These are phyloP conservation scores for Pelargonium fulgidum DNA, from an alignment of 441 rosid species.

Conservation along the genomic window DNA sequence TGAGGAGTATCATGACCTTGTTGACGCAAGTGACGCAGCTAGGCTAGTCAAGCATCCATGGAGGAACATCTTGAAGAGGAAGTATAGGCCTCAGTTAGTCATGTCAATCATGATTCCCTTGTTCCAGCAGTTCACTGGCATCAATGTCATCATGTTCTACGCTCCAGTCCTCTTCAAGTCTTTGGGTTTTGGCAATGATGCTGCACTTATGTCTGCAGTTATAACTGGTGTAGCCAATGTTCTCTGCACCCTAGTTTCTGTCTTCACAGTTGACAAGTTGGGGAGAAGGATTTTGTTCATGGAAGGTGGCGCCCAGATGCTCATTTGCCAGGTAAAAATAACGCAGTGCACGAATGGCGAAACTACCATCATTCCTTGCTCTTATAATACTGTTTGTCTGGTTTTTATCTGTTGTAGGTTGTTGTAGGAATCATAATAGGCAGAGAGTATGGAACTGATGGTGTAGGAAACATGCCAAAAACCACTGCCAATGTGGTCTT, in stretches of 20 bases:
- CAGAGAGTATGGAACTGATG: conserved; percentile 59
- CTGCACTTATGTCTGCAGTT: conserved; percentile 74
- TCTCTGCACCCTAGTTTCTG: conserved; percentile 58
- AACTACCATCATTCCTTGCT: background rate
- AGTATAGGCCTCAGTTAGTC: conserved; percentile 67
- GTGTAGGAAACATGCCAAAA: conserved; percentile 60
- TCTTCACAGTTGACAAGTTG: conserved; percentile 73
- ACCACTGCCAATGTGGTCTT: conserved; percentile 77
- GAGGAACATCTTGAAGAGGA: conserved; percentile 52
- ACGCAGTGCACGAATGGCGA: too few relatives aligned
- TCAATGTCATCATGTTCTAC: conserved; percentile 4
- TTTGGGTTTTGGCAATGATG: conserved; percentile 57
- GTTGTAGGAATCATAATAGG: conserved; percentile 63
- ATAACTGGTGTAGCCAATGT: conserved; percentile 69
- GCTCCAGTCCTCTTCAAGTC: conserved; percentile 65
- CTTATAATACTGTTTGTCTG: too few relatives aligned
- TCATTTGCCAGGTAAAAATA: conserved; percentile 55
- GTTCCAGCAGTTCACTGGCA: conserved; percentile 49
- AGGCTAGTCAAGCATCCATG: conserved; percentile 59
- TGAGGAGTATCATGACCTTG: conserved; percentile 57
- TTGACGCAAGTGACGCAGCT: conserved; percentile 61
- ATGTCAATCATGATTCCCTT: conserved; percentile 69
- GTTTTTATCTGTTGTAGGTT: conserved; percentile 22
- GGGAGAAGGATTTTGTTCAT: conserved; percentile 77
- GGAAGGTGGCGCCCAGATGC: conserved; percentile 73